Base-by-base conservation (phyloP, 2,329 filamentous ascomycete genomes). In the Coniella vitis region DNA sequence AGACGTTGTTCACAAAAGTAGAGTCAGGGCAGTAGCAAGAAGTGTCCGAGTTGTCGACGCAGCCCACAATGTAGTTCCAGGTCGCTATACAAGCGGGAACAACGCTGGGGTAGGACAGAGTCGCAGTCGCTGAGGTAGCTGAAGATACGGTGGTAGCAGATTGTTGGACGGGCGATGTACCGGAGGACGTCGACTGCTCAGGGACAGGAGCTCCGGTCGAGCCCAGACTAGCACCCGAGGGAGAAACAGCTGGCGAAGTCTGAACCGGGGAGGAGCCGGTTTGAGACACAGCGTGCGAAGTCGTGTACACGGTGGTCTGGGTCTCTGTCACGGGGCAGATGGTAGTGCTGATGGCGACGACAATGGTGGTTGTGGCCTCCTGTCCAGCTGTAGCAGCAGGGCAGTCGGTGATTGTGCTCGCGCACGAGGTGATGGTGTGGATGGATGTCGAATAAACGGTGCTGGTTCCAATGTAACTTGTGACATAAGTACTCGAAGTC, bases 31-130 rank as follows among this genome's bases (percentile, higher is more conserved):
- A 97, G 84, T 87, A 95, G 81, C 91, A 97, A 57, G 71, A 69
- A 52, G 76, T 70, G 63, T 95, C 40, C 39, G 85, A 84, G 82
- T 95, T 95, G 71, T 87, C 83, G 60, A 76, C 76, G 80, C 91
- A 97, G 63, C 78, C 72, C 44, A 86, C 78, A 53, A 75, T 69
- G 64, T 80, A 78, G 61, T 95, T 70, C 87, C 89, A 96, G 61
- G 90, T 94, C 79, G 91, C 93, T 70, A 97, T 73, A 75, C 91
- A 97, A 63, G 81, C 81, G 55, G 91, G 90, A 43, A 96, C 84
- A 41, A 90, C 78, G 21, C 74, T 69, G 50, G 90, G 89, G 69
- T 81, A 80, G 50, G 73, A 70, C 37, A 76, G 68, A 32, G 73
- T 71, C 62, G 69, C 63, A 12, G 68, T 62, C 39, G 74, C 65